Base-by-base conservation (phyloP, 805 yeast species). In the Kazachstania africana region DNA sequence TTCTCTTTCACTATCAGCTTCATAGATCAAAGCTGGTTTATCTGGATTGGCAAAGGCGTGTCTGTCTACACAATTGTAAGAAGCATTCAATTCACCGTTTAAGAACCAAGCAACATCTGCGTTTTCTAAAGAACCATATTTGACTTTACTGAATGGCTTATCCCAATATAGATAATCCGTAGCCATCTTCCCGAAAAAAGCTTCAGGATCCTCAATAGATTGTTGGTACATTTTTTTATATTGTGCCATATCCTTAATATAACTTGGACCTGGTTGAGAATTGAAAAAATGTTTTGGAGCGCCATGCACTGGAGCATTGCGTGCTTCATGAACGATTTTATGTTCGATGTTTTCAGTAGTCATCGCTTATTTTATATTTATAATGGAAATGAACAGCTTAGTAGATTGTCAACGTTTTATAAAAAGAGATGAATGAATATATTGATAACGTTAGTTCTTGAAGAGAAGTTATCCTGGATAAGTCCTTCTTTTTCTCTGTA, bases 91-190 rank as follows among this genome's bases (percentile, higher is more conserved):
- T 62, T 80, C 75, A 52, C 98, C 98, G 40, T 83, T 87, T 30
- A 84, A 60, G 51, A 91, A 91, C 97, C 97, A 91, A 23, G 96
- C 84, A 32, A 75, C 63, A 51, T 83, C 94, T 40, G 88, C 94
- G 44, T 76, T 60, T 42, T 66, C 70, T 41, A 78, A 70, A 33
- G 78, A 66, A 23, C 91, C 94, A 32, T 60, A 59, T 35, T 62
- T 42, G 14, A 54, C 61, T 29, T 55, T 43, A 24, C 53, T 49
- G 37, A 80, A 84, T 24, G 76, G 82, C 37, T 64, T 71, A 54
- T 80, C 85, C 95, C 95, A 84, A 43, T 67, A 55, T 42, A 84
- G 68, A 36, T 73, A 70, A 45, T 77, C 72, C 40, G 65, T 70
- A 36, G 94, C 96, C 62, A 70, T 65, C 33, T 75, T 70, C 27